Evolutionary conservation across 2,329 filamentous ascomycete species (phyloP).

Genomic region (Stemphylium vesicarium): DNA sequence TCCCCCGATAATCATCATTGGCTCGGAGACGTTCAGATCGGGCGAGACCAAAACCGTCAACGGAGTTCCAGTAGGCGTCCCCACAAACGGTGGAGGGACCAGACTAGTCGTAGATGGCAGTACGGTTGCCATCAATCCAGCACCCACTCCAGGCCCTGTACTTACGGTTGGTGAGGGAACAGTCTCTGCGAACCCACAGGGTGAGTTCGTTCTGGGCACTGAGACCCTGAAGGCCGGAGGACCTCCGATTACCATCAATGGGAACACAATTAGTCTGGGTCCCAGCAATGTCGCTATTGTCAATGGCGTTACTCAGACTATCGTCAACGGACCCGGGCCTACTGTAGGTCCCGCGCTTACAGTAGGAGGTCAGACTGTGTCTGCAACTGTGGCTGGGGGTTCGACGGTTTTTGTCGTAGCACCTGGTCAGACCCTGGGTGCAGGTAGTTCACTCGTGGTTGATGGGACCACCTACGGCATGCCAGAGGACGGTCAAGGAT

Average conservation of each 20-base stretch:
- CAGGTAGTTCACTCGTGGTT: conserved; percentile 33
- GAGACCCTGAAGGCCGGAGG: conserved; percentile 36
- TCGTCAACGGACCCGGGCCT: conserved; percentile 25
- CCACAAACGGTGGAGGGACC: conserved; percentile 28
- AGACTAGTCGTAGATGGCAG: conserved; percentile 38
- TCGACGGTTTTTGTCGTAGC: conserved; percentile 29
- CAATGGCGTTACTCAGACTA: conserved; percentile 41
- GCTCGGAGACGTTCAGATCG: conserved; percentile 34
- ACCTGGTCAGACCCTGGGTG: conserved; percentile 20
- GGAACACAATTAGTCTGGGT: conserved; percentile 43
- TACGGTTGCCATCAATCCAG: conserved; percentile 30
- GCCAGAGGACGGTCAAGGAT: conserved; percentile 23
- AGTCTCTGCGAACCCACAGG: conserved; percentile 41
- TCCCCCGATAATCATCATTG: conserved; percentile 31
- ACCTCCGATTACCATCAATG: conserved; percentile 44
- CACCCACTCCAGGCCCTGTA: conserved; percentile 25
- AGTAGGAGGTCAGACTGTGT: conserved; percentile 25
- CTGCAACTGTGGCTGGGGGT: conserved; percentile 33
- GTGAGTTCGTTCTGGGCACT: conserved; percentile 44
- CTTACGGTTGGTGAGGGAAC: conserved; percentile 34
- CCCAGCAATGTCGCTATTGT: conserved; percentile 48
- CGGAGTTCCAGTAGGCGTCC: conserved; percentile 39
- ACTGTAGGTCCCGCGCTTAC: conserved; percentile 29
- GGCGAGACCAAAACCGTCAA: conserved; percentile 42
- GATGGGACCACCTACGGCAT: conserved; percentile 38